Conservation (phyloP, 306 rosid genomes). For the Amphicarpaea edgeworthii region DNA sequence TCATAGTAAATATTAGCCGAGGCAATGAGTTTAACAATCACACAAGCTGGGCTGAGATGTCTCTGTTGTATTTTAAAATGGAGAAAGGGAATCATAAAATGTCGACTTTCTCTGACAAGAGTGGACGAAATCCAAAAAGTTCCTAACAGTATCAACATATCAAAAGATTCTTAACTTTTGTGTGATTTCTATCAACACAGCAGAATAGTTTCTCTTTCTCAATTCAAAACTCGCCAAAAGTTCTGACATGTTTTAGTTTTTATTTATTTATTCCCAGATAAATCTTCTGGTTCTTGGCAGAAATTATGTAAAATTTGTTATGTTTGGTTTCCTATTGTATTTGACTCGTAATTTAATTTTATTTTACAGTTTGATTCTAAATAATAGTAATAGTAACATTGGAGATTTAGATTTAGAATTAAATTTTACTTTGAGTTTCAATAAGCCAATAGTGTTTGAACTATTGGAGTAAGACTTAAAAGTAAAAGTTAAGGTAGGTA, state of each 20-base stretch:
- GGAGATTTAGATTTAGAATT: too few species aligned
- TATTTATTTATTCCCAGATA: not conserved
- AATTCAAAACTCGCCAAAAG: not conserved
- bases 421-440: too few species aligned
- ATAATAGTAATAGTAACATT: too few species aligned
- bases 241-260: not conserved
- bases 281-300: not conserved
- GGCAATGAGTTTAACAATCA: not conserved
- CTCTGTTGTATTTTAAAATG: not conserved
- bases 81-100: constrained; percentile 6
- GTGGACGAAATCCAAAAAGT: constrained; percentile 34
- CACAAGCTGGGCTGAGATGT: not conserved
- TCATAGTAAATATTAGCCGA: not conserved
- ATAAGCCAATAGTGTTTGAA: too few species aligned
- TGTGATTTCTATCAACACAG: constrained; percentile 16
- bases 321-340: not conserved
- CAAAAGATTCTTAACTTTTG: constrained; percentile 33
- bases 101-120: constrained; percentile 17
- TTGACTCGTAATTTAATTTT: not conserved
- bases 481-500: too few species aligned
- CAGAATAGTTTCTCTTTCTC: not conserved
- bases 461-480: too few species aligned
- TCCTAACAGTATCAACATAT: not conserved
- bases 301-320: not conserved
- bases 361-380: not conserved